Evolutionary conservation across 345 rosid species (phyloP), one percentile per base, ranked within the genome.

Genomic region (Passiflora organensis): DNA sequence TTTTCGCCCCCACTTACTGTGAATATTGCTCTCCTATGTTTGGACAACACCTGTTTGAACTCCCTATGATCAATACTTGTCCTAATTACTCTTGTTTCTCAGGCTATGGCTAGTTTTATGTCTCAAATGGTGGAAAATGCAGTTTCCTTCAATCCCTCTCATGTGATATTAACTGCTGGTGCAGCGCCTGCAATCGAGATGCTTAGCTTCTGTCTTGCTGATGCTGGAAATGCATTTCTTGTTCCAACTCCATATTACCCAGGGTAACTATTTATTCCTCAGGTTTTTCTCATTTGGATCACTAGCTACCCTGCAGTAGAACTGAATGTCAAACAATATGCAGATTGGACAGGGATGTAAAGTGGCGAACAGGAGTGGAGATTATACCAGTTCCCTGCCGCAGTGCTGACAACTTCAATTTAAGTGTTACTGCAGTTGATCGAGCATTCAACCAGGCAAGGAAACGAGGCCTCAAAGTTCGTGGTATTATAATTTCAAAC

Each of bases 171-270:
- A 63, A 78, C 87, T 13, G 73, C 91, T 24, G 95, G 98, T 54
- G 82, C 82, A 45, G 64, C 77, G 2, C 70, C 96, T 15, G 98
- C 96, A 20, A 72, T 84, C 1, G 96, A 91, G 74, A 80, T 79
- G 65, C 89, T 91, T 41, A 78, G 82, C 68, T 91, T 86, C 78
- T 86, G 95, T 67, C 62, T 91, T 60, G 98, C 96, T 24, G 98
- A 91, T 79, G 63, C 81, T 17, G 98, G 96, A 64, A 91, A 88
- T 67, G 96, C 96, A 43, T 88, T 88, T 65, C 95, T 91, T 15
- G 84, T 91, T 55, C 98, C 96, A 14, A 86, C 98, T 3, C 98
- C 96, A 1, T 84, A 79, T 59, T 57, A 69, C 36, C 94, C 98
- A 0, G 76, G 89, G 98, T 91, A 86, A 58, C 13, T 37, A 32